Evolutionary conservation across 2,329 filamentous ascomycete genomes (phyloP).

Genomic region (Pochonia chlamydosporia): DNA sequence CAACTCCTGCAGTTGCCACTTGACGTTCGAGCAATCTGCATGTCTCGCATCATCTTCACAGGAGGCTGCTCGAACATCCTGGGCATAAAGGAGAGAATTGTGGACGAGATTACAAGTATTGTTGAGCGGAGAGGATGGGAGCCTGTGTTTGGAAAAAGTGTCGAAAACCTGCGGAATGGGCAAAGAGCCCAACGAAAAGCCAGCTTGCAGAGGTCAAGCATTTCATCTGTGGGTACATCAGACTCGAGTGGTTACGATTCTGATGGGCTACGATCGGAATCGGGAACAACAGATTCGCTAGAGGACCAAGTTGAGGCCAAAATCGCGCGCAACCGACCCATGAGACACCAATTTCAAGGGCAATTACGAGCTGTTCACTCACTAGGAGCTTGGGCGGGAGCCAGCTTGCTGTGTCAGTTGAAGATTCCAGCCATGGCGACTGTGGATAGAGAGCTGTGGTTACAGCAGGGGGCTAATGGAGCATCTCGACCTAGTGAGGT

Average conservation of each 20-base stretch:
- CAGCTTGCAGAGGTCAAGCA: constrained; percentile 13
- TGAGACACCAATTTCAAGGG: constrained; percentile 45
- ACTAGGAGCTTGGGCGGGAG: constrained; percentile 69
- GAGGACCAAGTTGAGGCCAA: constrained; percentile 31
- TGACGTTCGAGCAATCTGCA: constrained; percentile 78
- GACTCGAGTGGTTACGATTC: constrained; percentile 19
- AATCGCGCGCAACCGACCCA: constrained; percentile 25
- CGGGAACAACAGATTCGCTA: constrained; percentile 18
- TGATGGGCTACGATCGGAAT: constrained; percentile 14
- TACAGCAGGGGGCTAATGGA: constrained; percentile 59
- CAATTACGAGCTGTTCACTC: constrained; percentile 61
- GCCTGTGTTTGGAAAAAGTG: constrained; percentile 63
- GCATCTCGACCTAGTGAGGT: constrained; percentile 56
- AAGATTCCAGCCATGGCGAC: constrained; percentile 64
- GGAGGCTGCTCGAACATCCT: constrained; percentile 75
- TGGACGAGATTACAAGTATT: constrained; percentile 67
- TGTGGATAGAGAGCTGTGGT: constrained; percentile 66
- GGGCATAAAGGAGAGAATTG: constrained; percentile 70
- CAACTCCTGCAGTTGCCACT: constrained; percentile 69
- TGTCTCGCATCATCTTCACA: constrained; percentile 82
- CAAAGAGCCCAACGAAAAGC: constrained; percentile 29
- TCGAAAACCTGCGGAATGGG: constrained; percentile 47
- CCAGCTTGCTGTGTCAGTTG: constrained; percentile 62
- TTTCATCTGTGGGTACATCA: constrained; percentile 15
- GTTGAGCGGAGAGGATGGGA: constrained; percentile 71